A percentile compares a stretch with the other conserved stretches of the same genome.
Conservation (phyloP, 1,284 basidiomycete genomes). For the Ustilago vetiveriae region DNA sequence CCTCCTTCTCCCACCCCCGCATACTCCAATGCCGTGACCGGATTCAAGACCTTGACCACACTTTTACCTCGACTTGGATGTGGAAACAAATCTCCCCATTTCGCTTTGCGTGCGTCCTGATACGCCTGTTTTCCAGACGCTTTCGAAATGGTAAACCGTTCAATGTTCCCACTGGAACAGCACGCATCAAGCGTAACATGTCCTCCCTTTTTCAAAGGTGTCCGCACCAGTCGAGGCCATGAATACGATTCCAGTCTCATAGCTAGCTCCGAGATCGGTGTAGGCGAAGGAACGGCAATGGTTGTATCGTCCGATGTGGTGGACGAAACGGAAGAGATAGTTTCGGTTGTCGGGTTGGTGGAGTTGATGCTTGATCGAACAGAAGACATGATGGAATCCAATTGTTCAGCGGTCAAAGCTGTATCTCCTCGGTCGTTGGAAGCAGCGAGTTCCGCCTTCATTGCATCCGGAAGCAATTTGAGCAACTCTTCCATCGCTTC, state of each 20-base stretch:
- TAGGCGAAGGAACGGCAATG: constrained; percentile 2
- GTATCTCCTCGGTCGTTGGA: background rate
- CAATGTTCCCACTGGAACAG: constrained; percentile 81
- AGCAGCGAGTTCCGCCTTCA: constrained; percentile 26
- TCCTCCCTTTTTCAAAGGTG: constrained; percentile 89
- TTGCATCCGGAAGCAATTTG: constrained; percentile 36
- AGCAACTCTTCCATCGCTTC: constrained; percentile 45
- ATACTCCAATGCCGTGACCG: constrained; percentile 26
- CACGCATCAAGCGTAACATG: constrained; percentile 94
- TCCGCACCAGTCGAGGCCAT: constrained; percentile 90
- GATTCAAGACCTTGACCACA: constrained; percentile 35
- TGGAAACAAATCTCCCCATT: constrained; percentile 95
- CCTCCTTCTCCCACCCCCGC: constrained; percentile 5
- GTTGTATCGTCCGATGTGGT: background rate
- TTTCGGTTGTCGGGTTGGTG: background rate
- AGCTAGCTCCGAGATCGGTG: constrained; percentile 24
- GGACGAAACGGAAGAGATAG: background rate
- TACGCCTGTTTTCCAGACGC: constrained; percentile 93
- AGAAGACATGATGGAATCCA: constrained; percentile 33
- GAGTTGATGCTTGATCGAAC: constrained; percentile 12
- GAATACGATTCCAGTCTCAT: constrained; percentile 52
- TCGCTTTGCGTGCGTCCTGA: constrained; percentile 91
- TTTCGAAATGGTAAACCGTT: constrained; percentile 87
- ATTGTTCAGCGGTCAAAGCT: constrained; percentile 29
- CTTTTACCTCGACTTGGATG: constrained; percentile 69